A percentile compares a stretch with the other conserved stretches of the same genome.
Evolutionary conservation across 345 rosid genomes (phyloP).

Genomic region (Populus ilicifolia): DNA sequence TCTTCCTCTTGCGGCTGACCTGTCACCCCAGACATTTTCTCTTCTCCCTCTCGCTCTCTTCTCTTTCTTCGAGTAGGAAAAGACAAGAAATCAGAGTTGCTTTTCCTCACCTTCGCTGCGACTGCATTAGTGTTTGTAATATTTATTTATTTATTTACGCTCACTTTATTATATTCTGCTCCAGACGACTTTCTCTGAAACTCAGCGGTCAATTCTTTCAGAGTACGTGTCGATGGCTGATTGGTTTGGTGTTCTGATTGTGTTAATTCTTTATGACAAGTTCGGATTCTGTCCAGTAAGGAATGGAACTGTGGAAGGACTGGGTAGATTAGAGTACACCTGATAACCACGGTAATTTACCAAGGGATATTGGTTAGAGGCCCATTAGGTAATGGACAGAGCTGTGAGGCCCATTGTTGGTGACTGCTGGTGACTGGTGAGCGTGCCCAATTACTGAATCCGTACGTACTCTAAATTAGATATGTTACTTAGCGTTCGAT

Average conservation of each 20-base stretch:
- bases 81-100: background rate
- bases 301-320: background rate
- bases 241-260: background rate
- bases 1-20: conserved; percentile 50
- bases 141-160: background rate
- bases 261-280: background rate
- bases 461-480: too few species aligned
- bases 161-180: background rate
- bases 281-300: background rate
- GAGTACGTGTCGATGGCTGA: background rate
- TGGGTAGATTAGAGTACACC: background rate
- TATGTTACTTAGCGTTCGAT: too few species aligned
- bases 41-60: background rate
- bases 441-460: too few species aligned
- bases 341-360: too few species aligned
- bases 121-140: background rate
- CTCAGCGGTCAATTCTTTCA: background rate
- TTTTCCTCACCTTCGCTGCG: too few species aligned
- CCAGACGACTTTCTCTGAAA: too few species aligned
- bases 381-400: background rate
- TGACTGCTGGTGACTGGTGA: too few species aligned
- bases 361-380: background rate
- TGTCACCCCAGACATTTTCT: conserved; percentile 30
- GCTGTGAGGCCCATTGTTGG: background rate
- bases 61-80: background rate